Base-by-base conservation (phyloP, 495 filamentous ascomycete species). In the Diplogelasinospora grovesii region DNA sequence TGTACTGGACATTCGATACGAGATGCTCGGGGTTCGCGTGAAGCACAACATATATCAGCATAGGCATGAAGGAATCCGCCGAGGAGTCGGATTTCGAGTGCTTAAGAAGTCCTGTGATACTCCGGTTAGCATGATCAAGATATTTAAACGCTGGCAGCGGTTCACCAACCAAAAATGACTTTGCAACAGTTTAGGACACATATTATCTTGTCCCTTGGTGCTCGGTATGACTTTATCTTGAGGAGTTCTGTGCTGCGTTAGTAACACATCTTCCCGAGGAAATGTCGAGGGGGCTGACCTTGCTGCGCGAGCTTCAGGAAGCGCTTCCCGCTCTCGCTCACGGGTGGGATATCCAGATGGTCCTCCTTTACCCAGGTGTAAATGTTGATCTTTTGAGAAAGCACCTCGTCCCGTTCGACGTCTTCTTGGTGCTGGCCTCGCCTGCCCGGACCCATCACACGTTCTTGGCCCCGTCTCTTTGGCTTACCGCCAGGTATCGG, bases 181-280 rank as follows among this genome's bases (percentile, higher is more conserved):
- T 99, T 99, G 74, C 92, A 99, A 65, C 89, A 95, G 64, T 99
- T 99, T 31, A 99, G 64, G 36, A 97, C 86, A 61, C 92, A 97
- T 31, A 99, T 97, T 14, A 99, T 87, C 62, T 99, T 99, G 65
- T 99, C 92, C 56, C 92, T 73, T 9, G 92, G 92, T 8, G 92
- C 92, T 41, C 93, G 78, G 56, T 99, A 99, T 10, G 82, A 89
- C 53, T 87, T 94, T 43, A 99, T 93, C 61, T 99, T 99, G 11
- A 88, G 61, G 24, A 99, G 65, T 60, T 99, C 93, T 86, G 56
- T 10, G 25, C 8, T 8, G 11, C 56, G 44, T 78, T 56, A 57
- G 50, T 32, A 18, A 24, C 31, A 10, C 44, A n/a, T n/a, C n/a
- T n/a, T n/a, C n/a, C n/a, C n/a, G n/a, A n/a, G n/a, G n/a, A n/a